Percentiles rank a stretch among this genome's conserved stretches.
Conservation (phyloP, 805 yeast species). For the Monosporozyma yasuniensis region DNA sequence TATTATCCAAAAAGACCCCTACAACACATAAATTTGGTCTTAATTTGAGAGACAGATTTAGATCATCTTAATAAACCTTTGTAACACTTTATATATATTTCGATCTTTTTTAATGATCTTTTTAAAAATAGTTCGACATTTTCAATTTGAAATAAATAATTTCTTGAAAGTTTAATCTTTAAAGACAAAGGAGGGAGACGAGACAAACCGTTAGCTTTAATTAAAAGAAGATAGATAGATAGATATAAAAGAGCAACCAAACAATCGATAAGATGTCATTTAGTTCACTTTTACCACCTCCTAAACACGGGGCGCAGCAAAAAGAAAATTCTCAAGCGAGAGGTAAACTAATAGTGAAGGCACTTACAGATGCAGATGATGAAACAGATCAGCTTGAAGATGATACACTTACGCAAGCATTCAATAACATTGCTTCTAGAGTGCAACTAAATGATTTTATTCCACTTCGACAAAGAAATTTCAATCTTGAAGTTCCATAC, state of each 20-base stretch:
- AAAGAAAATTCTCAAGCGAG: background rate
- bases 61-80: conserved; percentile 3
- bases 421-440: conserved; percentile 4
- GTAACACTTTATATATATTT: background rate
- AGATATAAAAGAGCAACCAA: too few relatives aligned
- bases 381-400: background rate
- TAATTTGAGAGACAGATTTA: conserved; percentile 20
- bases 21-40: conserved; percentile 17
- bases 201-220: background rate
- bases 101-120: background rate
- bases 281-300: conserved; percentile 20
- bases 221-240: too few relatives aligned
- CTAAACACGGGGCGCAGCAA: conserved; percentile 8
- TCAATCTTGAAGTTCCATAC: conserved; percentile 33
- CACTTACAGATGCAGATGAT: background rate
- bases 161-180: background rate
- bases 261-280: conserved; percentile 12
- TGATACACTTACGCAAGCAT: background rate
- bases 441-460: conserved; percentile 48
- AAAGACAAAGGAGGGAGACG: background rate
- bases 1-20: conserved; percentile 7
- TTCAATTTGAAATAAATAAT: background rate
- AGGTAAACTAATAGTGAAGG: background rate
- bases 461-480: conserved; percentile 45
- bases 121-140: background rate